These are phyloP conservation scores for Oryza longistaminata DNA, from an alignment of 176 grass and related monocot genomes.

Conservation along the genomic window DNA sequence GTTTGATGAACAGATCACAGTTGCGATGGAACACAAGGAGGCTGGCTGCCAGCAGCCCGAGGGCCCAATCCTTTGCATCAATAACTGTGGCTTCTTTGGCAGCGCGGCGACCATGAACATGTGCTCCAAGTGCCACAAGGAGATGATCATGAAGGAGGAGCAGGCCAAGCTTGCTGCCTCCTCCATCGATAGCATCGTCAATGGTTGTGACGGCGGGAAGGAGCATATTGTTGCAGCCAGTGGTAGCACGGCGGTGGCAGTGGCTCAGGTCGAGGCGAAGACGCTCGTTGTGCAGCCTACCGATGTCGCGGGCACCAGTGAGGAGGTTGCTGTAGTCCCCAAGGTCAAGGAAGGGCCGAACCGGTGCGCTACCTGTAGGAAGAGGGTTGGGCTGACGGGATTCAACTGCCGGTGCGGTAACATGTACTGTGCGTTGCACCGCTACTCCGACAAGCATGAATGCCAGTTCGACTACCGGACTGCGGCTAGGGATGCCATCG, in stretches of 20 bases:
- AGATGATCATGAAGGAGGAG: slow-evolving; percentile 77
- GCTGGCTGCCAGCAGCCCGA: slow-evolving; percentile 86
- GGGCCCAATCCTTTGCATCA: slow-evolving; percentile 92
- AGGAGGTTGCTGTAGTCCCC: slow-evolving; percentile 35
- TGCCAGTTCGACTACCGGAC: slow-evolving; percentile 91
- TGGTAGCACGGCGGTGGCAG: slow-evolving; percentile 25
- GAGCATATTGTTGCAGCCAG: slow-evolving; percentile 36
- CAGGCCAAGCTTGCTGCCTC: slow-evolving; percentile 77
- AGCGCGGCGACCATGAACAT: slow-evolving; percentile 87
- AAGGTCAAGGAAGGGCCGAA: slow-evolving; percentile 83
- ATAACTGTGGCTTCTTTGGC: slow-evolving; percentile 97
- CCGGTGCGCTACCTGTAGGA: slow-evolving; percentile 75
- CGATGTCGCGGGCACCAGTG: slow-evolving; percentile 34
- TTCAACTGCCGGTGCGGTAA: slow-evolving; percentile 89
- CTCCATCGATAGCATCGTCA: slow-evolving; percentile 83
- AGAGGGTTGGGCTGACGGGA: slow-evolving; percentile 82
- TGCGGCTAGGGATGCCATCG: slow-evolving; percentile 78
- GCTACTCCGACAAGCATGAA: slow-evolving; percentile 94
- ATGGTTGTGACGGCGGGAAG: slow-evolving; percentile 60
- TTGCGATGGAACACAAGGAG: slow-evolving; percentile 88
- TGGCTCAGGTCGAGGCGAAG: slow-evolving; percentile 51
- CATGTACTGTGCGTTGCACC: slow-evolving; percentile 74
- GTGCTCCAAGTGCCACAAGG: slow-evolving; percentile 99
- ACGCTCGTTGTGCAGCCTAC: slow-evolving; percentile 35
- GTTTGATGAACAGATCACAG: slow-evolving; percentile 35